phyloP scores from a whole-genome alignment of 129 eudicot genomes.

The Artemisia argyi region DNA sequence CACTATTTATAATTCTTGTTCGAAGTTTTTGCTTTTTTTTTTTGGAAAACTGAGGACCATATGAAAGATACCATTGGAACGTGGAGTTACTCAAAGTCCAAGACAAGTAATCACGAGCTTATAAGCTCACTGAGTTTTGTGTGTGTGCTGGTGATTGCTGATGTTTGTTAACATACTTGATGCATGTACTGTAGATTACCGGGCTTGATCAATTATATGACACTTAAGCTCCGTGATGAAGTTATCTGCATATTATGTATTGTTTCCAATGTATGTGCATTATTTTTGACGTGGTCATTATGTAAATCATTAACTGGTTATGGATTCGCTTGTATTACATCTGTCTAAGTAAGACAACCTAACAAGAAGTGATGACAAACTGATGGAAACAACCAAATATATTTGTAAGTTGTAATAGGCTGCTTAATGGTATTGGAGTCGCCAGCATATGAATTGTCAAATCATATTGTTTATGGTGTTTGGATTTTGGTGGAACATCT shows the following conservation, averaged over 20 bases:
- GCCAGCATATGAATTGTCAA: slow-evolving; percentile 12
- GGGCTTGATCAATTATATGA: background rate
- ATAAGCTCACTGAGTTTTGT: slow-evolving; percentile 17
- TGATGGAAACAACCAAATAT: background rate
- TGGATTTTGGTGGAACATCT: slow-evolving; percentile 1
- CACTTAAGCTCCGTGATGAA: background rate
- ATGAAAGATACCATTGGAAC: background rate
- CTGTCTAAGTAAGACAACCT: background rate
- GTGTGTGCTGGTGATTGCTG: slow-evolving; percentile 3
- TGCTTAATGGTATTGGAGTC: slow-evolving; percentile 3
- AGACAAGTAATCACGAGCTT: slow-evolving; percentile 16
- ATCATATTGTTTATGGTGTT: slow-evolving; percentile 6
- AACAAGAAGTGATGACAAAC: slow-evolving; percentile 5
- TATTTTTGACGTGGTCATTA: background rate
- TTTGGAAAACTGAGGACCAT: slow-evolving; percentile 11
- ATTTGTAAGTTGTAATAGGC: slow-evolving; percentile 4
- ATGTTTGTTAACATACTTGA: slow-evolving; percentile 8
- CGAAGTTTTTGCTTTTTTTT: background rate
- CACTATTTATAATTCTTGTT: background rate
- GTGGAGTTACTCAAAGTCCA: slow-evolving; percentile 3
- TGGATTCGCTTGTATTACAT: background rate
- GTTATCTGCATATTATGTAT: slow-evolving; percentile 5
- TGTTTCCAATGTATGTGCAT: slow-evolving; percentile 1
- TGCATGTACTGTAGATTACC: background rate
- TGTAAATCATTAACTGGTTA: background rate